Percentiles rank a stretch among this genome's conserved stretches.
phyloP scores from a whole-genome alignment of 2,329 filamentous ascomycete species.

The Hymenoscyphus salicellus region DNA sequence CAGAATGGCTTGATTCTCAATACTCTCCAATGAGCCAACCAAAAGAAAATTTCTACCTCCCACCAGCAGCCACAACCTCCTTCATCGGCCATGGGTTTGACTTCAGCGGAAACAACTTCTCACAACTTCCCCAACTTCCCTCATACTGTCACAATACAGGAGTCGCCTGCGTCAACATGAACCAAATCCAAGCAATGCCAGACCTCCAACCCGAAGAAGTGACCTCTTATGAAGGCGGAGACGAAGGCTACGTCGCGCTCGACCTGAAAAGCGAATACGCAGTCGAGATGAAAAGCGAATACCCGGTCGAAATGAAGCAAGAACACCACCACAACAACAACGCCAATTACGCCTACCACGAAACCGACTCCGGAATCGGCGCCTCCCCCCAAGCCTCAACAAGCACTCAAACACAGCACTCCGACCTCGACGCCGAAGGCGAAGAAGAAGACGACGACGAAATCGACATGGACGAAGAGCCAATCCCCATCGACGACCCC shows the following conservation, averaged over 20 bases:
- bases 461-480: slow-evolving; percentile 22
- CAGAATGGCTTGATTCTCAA: slow-evolving; percentile 22
- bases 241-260: slow-evolving; percentile 20
- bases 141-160: slow-evolving; percentile 8
- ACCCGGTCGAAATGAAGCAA: not conserved
- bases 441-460: slow-evolving; percentile 16
- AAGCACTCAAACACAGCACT: not conserved
- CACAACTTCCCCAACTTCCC: not conserved
- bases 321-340: not conserved
- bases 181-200: slow-evolving; percentile 30
- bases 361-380: slow-evolving; percentile 31
- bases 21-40: slow-evolving; percentile 16
- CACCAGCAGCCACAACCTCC: not conserved
- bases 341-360: slow-evolving; percentile 21
- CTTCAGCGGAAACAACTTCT: not conserved
- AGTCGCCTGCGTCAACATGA: slow-evolving; percentile 27
- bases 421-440: slow-evolving; percentile 13
- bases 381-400: slow-evolving; percentile 17
- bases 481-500: slow-evolving; percentile 19
- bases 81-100: slow-evolving; percentile 10
- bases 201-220: slow-evolving; percentile 23
- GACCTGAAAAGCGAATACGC: slow-evolving; percentile 20
- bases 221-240: slow-evolving; percentile 1
- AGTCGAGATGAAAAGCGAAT: slow-evolving; percentile 8
- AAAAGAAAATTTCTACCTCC: slow-evolving; percentile 17